These are phyloP conservation scores for Hordeum pubiflorum DNA, from an alignment of 202 grass and related monocot species.

Conservation along the genomic window DNA sequence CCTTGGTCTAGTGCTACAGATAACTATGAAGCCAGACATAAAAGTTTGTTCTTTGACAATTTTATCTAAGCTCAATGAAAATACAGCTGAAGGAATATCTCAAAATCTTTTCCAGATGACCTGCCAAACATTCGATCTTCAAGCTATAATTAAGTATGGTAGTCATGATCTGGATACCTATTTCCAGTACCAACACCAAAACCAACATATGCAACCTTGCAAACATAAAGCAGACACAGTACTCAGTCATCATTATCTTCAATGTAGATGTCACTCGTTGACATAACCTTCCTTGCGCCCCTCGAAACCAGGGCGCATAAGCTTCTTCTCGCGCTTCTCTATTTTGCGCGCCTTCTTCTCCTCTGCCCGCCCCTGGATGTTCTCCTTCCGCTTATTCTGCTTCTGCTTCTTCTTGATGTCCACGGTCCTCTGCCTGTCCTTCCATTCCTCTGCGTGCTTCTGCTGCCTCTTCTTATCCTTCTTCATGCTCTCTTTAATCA, in stretches of 20 bases:
- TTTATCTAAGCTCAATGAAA: constrained; percentile 13
- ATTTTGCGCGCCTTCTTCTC: constrained; percentile 73
- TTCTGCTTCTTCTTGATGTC: constrained; percentile 44
- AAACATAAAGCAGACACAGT: constrained; percentile 7
- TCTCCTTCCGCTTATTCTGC: constrained; percentile 49
- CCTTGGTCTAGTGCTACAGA: neutral
- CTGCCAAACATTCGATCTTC: constrained; percentile 9
- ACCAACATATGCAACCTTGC: neutral
- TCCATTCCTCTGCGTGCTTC: constrained; percentile 62
- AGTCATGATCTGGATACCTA: neutral
- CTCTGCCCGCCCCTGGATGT: constrained; percentile 66
- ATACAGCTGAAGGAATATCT: neutral
- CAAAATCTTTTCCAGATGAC: neutral
- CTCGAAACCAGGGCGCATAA: constrained; percentile 82
- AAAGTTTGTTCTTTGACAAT: neutral
- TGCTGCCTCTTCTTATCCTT: constrained; percentile 63
- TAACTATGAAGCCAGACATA: neutral
- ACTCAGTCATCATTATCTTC: neutral
- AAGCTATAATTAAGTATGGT: neutral
- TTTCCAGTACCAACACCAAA: neutral
- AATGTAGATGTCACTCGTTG: constrained; percentile 32
- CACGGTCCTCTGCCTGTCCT: constrained; percentile 47
- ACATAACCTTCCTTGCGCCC: constrained; percentile 78
- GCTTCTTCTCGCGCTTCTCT: constrained; percentile 93
- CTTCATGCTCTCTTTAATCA: constrained; percentile 80